Base-by-base conservation (phyloP, 2,329 filamentous ascomycete species). In the Ophiostoma piceae region DNA sequence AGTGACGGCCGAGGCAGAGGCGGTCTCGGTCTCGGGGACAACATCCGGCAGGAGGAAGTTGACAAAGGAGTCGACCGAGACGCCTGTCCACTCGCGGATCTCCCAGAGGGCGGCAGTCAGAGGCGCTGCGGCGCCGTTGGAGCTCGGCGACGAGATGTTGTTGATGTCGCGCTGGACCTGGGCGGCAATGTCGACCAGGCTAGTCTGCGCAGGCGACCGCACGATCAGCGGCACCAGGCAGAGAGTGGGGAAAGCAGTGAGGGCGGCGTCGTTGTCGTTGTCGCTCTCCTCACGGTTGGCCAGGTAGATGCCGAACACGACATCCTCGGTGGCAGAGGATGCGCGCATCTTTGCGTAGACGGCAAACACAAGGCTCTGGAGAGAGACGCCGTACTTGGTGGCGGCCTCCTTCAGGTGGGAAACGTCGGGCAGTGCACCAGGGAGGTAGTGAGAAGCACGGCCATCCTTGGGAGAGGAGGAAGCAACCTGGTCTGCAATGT, bases 291-390 rank as follows among this genome's bases (percentile, higher is more conserved):
- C 81, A 68, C 92, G 86, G 77, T 96, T 96, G 60, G 92, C 91
- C 9, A 96, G 85, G 77, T 97, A 97, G 29, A 97, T 79, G 1
- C 93, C 94, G 67, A 97, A 84, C 0, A 92, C 79, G 1, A 91
- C 78, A 54, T 86, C 81, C 2, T 71, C 9, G 4, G 2, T 1
- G 12, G n/a, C 39, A 19, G 72, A 1, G 9, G 62, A 39, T 12
- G 62, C 62, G 22, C 35, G 62, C 62, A 65, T 22, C n/a, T 39
- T 65, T 4, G 90, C 87, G 73, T 90, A 91, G 0, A 85, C 82
- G 0, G 92, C 92, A 70, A 96, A 87, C 77, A 97, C 88, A 0
- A 95, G 77, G 0, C 91, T 84, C 73, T 97, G 93, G 0, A 91
- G 77, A 39, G 87, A 89, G 32, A 94, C 76, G 0, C 90, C 90